Evolutionary conservation across 2,329 filamentous ascomycete genomes (phyloP).

Genomic region (Apiospora koreana): DNA sequence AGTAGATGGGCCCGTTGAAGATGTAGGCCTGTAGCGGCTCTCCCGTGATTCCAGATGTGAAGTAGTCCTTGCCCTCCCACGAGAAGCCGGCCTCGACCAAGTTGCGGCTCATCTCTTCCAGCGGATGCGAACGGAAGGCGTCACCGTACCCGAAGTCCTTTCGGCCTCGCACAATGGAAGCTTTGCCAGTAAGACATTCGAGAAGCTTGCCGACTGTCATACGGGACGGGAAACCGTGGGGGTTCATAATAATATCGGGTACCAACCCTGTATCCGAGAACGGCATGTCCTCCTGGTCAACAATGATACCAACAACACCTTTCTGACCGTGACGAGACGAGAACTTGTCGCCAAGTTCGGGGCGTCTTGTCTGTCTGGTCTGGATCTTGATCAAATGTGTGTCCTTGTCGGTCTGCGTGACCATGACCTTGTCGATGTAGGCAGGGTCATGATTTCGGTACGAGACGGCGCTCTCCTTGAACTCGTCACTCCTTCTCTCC

Average conservation of each 20-base stretch:
- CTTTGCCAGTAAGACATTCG: slow-evolving; percentile 92
- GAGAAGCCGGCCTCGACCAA: slow-evolving; percentile 88
- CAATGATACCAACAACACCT: slow-evolving; percentile 95
- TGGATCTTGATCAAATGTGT: slow-evolving; percentile 89
- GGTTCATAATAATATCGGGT: slow-evolving; percentile 99
- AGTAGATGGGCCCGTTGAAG: slow-evolving; percentile 98
- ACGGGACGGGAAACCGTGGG: slow-evolving; percentile 97
- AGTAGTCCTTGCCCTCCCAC: slow-evolving; percentile 96
- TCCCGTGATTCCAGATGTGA: slow-evolving; percentile 92
- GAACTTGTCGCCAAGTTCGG: slow-evolving; percentile 97
- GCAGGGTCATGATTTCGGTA: slow-evolving; percentile 84
- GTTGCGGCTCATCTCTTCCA: slow-evolving; percentile 86
- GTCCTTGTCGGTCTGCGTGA: slow-evolving; percentile 86
- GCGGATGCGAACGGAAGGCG: slow-evolving; percentile 78
- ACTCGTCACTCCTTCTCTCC: slow-evolving; percentile 63
- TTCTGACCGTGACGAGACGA: slow-evolving; percentile 98
- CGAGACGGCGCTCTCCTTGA: slow-evolving; percentile 68
- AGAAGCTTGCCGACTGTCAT: slow-evolving; percentile 99
- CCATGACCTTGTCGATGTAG: slow-evolving; percentile 96
- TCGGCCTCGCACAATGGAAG: slow-evolving; percentile 80
- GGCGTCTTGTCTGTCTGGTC: slow-evolving; percentile 91
- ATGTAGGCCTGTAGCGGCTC: slow-evolving; percentile 94
- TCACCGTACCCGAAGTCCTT: slow-evolving; percentile 84
- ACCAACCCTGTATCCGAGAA: slow-evolving; percentile 88
- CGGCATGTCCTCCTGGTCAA: slow-evolving; percentile 94